Conservation (phyloP, 371 early-diverging fungal species). For the Mortierella sp. region DNA sequence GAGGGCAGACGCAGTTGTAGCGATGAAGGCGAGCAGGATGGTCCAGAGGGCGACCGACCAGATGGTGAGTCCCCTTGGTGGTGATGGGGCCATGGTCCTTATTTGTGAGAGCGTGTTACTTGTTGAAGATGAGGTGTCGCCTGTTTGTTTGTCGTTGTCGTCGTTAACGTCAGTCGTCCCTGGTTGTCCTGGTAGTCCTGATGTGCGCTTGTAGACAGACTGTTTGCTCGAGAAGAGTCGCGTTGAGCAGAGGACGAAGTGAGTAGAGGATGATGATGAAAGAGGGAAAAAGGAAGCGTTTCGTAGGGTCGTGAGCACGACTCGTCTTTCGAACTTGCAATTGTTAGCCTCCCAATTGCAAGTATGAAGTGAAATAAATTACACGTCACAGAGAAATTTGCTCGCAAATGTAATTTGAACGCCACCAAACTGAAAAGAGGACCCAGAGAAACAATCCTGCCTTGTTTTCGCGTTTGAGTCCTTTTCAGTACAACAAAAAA, state of each 20-base stretch:
- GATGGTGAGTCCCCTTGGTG: slow-evolving; percentile 33
- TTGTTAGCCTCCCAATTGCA: no score
- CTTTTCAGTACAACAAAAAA: no score
- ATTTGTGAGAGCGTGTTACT: slow-evolving; percentile 6
- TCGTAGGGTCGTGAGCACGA: neutral
- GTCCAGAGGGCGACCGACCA: slow-evolving; percentile 34
- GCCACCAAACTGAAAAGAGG: neutral
- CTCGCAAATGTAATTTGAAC: no score
- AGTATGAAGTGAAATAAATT: no score
- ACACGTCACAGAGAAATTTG: neutral
- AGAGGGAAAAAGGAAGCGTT: neutral
- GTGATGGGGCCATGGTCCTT: slow-evolving; percentile 33
- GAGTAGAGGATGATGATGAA: slow-evolving; percentile 18
- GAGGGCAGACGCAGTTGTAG: slow-evolving; percentile 56
- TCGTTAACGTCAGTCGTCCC: neutral
- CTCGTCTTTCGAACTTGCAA: no score
- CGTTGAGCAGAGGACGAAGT: neutral
- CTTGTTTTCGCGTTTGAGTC: no score
- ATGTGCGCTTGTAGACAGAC: neutral
- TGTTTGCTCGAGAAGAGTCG: slow-evolving; percentile 2
- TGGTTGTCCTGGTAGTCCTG: neutral
- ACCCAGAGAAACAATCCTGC: no score
- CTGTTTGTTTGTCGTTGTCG: neutral
- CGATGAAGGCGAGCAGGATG: slow-evolving; percentile 37
- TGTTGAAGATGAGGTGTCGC: neutral